Evolutionary conservation across 2,329 filamentous ascomycete species (phyloP).

Genomic region (Bipolaris zeicola): DNA sequence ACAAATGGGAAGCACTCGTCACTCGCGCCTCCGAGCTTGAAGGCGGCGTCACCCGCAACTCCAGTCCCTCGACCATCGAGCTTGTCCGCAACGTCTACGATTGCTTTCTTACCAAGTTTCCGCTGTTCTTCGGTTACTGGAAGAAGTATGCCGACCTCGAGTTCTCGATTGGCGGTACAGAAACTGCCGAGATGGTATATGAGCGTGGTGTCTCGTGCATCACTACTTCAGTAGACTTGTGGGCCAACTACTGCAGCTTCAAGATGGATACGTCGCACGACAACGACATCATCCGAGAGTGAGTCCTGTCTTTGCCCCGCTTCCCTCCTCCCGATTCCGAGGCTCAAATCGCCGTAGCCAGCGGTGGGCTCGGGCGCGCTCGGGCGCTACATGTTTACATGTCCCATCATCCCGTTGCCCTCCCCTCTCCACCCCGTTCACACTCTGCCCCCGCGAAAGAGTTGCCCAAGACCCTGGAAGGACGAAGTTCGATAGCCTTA

Average conservation of each 20-base stretch:
- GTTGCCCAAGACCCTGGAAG: constrained; percentile 12
- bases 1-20: constrained; percentile 92
- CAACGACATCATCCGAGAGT: constrained; percentile 96
- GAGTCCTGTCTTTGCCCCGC: constrained; percentile 65
- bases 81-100: constrained; percentile 88
- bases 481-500: constrained; percentile 22
- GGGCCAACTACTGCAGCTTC: constrained; percentile 97
- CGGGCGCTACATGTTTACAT: constrained; percentile 22
- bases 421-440: constrained; percentile 21
- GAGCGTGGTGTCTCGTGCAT: constrained; percentile 94
- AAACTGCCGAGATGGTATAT: constrained; percentile 98
- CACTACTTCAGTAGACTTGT: constrained; percentile 91
- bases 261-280: constrained; percentile 98
- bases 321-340: constrained; percentile 21
- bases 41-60: constrained; percentile 94
- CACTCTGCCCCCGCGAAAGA: constrained; percentile 21
- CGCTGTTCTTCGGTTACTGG: constrained; percentile 97
- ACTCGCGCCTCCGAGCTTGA: constrained; percentile 82
- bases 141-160: constrained; percentile 99
- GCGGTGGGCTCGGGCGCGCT: constrained; percentile 19
- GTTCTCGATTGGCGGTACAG: constrained; percentile 94
- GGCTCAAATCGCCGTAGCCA: constrained; percentile 39
- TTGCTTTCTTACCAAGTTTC: constrained; percentile 91
- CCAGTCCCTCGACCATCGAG: constrained; percentile 88
- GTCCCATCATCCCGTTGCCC: constrained; percentile 41